These are phyloP conservation scores for Trametes villosa DNA, from an alignment of 768 basidiomycete genomes.

Conservation along the genomic window DNA sequence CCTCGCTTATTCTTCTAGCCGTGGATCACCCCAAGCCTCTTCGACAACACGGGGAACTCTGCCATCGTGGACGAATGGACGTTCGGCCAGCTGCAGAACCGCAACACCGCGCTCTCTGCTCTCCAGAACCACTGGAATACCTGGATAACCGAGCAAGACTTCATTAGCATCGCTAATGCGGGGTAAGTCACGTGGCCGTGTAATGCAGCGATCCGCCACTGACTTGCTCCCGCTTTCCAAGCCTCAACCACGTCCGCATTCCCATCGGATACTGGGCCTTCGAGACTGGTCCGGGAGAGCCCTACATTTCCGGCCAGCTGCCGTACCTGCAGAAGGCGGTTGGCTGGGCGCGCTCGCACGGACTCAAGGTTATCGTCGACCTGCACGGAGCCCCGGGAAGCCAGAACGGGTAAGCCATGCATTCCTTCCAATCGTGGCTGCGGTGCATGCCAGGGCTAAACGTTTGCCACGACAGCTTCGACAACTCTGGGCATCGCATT, in stretches of 20 bases:
- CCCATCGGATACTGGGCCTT: constrained; percentile 94
- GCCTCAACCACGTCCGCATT: constrained; percentile 80
- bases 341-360: constrained; percentile 68
- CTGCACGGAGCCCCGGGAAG: constrained; percentile 75
- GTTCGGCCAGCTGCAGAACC: constrained; percentile 65
- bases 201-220: constrained; percentile 3
- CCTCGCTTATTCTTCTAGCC: constrained; percentile 43
- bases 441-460: background rate
- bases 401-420: constrained; percentile 69
- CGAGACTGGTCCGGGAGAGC: constrained; percentile 77
- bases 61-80: constrained; percentile 79
- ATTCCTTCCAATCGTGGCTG: background rate
- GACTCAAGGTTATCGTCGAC: constrained; percentile 83
- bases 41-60: constrained; percentile 63
- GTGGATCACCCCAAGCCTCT: constrained; percentile 80
- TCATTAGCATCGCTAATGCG: constrained; percentile 71
- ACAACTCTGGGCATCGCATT: constrained; percentile 77
- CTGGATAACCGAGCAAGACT: constrained; percentile 78
- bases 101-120: constrained; percentile 48
- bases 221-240: constrained; percentile 13
- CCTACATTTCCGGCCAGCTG: constrained; percentile 77
- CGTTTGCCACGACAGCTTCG: constrained; percentile 52
- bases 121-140: constrained; percentile 77
- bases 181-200: constrained; percentile 51
- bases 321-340: constrained; percentile 70